Base-by-base conservation (phyloP, 495 filamentous ascomycete species). In the Penicillium malachiteum region DNA sequence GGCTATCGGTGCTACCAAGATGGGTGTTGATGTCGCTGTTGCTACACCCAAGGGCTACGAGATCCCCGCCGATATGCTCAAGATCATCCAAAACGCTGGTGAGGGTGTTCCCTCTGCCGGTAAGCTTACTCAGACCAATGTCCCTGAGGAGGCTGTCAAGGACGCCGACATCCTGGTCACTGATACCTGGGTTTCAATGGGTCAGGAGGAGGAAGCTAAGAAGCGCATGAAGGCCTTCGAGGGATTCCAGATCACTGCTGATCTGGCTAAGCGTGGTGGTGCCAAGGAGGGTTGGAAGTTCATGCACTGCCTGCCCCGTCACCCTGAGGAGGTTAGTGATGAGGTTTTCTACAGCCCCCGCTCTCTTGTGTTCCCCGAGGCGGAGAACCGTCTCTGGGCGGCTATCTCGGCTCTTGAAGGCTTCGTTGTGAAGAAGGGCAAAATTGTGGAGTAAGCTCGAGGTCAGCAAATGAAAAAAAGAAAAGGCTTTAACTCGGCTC, bases 101-200 rank as follows among this genome's bases (percentile, higher is more conserved):
- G 60, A 79, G 38, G 78, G 78, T 31, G 76, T 86, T 3, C 33
- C 75, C 3, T 71, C 68, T 3, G 77, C 84, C n/a, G 91, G 91
- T 8, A 83, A 79, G 55, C 74, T 96, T 10, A 75, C 74, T 10
- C 86, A 96, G 71, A 92, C 88, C 10, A 84, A 78, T 13, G 77
- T 88, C 3, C 94, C 94, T 3, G 90, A 93, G 66, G 89, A 95
- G 64, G 94, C 94, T 0, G 84, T 97, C 57, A 89, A 88, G 78
- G 78, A 86, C 55, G 93, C 94, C 1, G 89, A 97, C 63, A 79
- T 98, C 40, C 75, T 98, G 16, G 89, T 97, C 0, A 98, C 94
- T 0, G 94, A 98, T 64, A 98, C 94, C 8, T 98, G 93, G 93
- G 80, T 96, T 10, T 95, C 90, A 0, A 97, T 97, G 94, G 94